These are phyloP conservation scores for Pseudonitzschia multistriata DNA, from an alignment of 108 stramenopile genomes.

Conservation along the genomic window DNA sequence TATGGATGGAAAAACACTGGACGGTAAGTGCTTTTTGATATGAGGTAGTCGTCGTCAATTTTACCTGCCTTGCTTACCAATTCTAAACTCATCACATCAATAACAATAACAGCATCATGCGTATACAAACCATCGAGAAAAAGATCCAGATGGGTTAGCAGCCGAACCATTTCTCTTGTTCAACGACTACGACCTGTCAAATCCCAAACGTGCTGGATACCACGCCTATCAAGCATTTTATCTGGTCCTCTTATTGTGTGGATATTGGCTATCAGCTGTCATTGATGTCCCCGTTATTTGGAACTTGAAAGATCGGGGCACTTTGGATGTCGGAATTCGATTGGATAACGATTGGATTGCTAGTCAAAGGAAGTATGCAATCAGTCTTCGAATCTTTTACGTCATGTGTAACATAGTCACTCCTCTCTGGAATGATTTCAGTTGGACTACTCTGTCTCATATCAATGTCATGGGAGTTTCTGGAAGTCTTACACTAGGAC, in stretches of 20 bases:
- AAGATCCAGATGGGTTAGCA: conserved; percentile 81
- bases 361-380: conserved; percentile 62
- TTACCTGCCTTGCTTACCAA: not conserved
- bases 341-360: conserved; percentile 78
- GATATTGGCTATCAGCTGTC: conserved; percentile 82
- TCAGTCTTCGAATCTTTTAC: conserved; percentile 59
- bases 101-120: conserved; percentile 44
- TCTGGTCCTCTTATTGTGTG: conserved; percentile 58
- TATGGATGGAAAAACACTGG: conserved; percentile 92
- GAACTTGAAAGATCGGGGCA: conserved; percentile 72
- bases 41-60: not conserved
- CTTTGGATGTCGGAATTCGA: conserved; percentile 56
- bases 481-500: conserved; percentile 66
- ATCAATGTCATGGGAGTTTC: conserved; percentile 79
- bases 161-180: conserved; percentile 87
- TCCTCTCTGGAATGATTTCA: conserved; percentile 61
- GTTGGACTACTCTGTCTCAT: conserved; percentile 33
- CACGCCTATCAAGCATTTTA: conserved; percentile 83
- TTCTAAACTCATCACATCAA: not conserved
- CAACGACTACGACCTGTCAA: conserved; percentile 74
- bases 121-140: conserved; percentile 79
- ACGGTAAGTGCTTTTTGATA: conserved; percentile 51
- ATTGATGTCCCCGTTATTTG: conserved; percentile 75
- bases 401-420: conserved; percentile 64
- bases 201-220: conserved; percentile 59